Evolutionary conservation across 2,329 filamentous ascomycete species (phyloP).

Genomic region (Fusarium humuli): DNA sequence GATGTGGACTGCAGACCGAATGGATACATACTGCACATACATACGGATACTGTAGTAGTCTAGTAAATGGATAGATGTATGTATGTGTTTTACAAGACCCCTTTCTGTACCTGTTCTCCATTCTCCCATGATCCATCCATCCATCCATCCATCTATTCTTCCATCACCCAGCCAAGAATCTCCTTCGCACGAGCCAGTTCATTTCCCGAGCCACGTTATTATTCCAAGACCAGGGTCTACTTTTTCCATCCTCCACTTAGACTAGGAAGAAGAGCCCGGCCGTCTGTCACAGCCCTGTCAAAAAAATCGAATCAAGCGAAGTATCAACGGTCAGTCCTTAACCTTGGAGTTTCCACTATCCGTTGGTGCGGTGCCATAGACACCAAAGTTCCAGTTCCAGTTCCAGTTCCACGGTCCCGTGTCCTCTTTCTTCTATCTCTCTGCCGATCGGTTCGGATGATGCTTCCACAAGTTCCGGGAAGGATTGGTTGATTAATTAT

Average conservation of each 20-base stretch:
- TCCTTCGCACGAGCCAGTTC: conserved; percentile 40
- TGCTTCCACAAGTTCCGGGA: conserved; percentile 35
- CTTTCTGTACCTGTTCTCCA: conserved; percentile 19
- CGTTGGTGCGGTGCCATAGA: conserved; percentile 16
- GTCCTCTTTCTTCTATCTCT: conserved; percentile 1
- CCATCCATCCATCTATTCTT: background rate
- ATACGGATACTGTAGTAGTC: background rate
- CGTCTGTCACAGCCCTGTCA: conserved; percentile 41
- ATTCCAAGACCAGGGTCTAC: conserved; percentile 11
- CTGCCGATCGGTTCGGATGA: conserved; percentile 46
- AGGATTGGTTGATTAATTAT: conserved; percentile 19
- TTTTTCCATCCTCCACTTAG: background rate
- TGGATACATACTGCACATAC: background rate
- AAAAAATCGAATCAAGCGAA: background rate
- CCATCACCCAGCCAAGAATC: conserved; percentile 36
- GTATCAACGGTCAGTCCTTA: background rate
- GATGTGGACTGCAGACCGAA: conserved; percentile 4
- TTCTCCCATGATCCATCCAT: background rate
- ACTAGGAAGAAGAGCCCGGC: conserved; percentile 19
- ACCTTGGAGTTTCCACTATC: conserved; percentile 37
- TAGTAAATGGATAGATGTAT: background rate
- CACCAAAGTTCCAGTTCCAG: background rate
- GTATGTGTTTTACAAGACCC: conserved; percentile 20
- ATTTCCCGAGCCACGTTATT: conserved; percentile 38
- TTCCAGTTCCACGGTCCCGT: conserved; percentile 42